phyloP scores from a whole-genome alignment of 2,329 filamentous ascomycete species.

The Phyllosticta paracitricarpa region DNA sequence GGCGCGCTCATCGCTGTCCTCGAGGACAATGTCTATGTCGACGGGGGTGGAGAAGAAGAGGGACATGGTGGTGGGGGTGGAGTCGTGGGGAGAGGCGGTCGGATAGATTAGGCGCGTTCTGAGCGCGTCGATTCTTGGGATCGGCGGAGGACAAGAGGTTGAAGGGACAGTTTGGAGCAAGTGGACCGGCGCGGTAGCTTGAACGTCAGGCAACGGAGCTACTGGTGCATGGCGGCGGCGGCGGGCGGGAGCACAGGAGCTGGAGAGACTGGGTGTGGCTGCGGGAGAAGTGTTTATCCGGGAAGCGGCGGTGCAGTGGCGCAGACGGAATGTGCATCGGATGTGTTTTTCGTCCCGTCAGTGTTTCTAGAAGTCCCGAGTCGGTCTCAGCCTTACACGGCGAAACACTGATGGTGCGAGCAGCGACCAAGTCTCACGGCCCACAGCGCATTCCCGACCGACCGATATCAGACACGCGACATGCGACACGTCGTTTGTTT shows the following conservation, averaged over 20 bases:
- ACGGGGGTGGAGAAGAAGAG: constrained; percentile 92
- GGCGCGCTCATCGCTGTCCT: constrained; percentile 85
- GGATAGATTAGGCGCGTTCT: neutral
- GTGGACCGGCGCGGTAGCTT: neutral
- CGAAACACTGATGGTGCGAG: neutral
- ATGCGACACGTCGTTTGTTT: neutral
- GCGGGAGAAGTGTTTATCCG: neutral
- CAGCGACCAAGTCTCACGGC: neutral
- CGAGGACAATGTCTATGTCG: constrained; percentile 97
- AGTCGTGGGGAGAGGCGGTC: neutral
- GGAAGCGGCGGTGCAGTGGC: neutral
- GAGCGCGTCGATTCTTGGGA: neutral
- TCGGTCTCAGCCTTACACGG: neutral
- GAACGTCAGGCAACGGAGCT: neutral
- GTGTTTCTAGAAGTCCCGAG: neutral
- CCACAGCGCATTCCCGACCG: neutral
- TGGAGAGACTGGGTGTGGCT: neutral
- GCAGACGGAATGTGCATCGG: no score
- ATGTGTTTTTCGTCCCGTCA: neutral
- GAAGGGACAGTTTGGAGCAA: neutral
- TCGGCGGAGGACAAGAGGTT: constrained; percentile 1
- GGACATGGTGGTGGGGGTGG: constrained; percentile 53
- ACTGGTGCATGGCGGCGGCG: neutral
- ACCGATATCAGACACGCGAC: neutral
- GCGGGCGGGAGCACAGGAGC: neutral